Percentiles rank a stretch among this genome's conserved stretches.
These are phyloP conservation scores for Alternaria sp. DNA, from an alignment of 2,329 filamentous ascomycete species.

Conservation along the genomic window DNA sequence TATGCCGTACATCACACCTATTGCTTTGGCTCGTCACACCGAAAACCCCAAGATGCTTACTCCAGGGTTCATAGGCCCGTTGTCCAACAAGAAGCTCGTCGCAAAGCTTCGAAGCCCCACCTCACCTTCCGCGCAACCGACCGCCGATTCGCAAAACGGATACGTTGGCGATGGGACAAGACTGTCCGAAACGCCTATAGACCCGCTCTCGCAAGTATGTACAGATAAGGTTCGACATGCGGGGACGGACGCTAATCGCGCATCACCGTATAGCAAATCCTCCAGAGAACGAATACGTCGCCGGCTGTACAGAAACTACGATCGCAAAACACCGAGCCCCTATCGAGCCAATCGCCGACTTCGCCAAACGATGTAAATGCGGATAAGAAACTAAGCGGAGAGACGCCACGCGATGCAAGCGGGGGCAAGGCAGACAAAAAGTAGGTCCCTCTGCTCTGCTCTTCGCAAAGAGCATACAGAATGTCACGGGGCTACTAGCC, in stretches of 20 bases:
- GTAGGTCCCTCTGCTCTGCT: slow-evolving; percentile 36
- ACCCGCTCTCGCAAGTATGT: slow-evolving; percentile 73
- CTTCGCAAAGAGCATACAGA: slow-evolving; percentile 1
- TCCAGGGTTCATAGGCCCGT: slow-evolving; percentile 24
- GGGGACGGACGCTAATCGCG: slow-evolving; percentile 21
- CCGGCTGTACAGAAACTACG: slow-evolving; percentile 66
- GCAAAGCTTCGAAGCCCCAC: slow-evolving; percentile 39
- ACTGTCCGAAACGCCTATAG: slow-evolving; percentile 59
- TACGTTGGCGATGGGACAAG: slow-evolving; percentile 22
- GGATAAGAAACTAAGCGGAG: slow-evolving; percentile 42
- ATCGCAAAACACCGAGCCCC: slow-evolving; percentile 53
- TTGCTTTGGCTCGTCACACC: neutral
- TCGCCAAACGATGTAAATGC: slow-evolving; percentile 61
- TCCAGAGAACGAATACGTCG: slow-evolving; percentile 72
- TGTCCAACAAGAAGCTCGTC: slow-evolving; percentile 38
- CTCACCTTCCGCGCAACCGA: slow-evolving; percentile 23
- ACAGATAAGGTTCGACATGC: slow-evolving; percentile 14
- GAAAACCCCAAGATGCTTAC: slow-evolving; percentile 24
- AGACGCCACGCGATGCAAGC: slow-evolving; percentile 33
- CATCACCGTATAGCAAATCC: slow-evolving; percentile 57
- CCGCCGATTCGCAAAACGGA: slow-evolving; percentile 32
- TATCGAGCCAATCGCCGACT: slow-evolving; percentile 37
- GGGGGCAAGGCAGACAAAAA: slow-evolving; percentile 47
- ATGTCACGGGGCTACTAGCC: neutral
- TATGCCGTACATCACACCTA: slow-evolving; percentile 20